These are phyloP conservation scores for Turritis glabra DNA, from an alignment of 345 rosid species.

Conservation along the genomic window DNA sequence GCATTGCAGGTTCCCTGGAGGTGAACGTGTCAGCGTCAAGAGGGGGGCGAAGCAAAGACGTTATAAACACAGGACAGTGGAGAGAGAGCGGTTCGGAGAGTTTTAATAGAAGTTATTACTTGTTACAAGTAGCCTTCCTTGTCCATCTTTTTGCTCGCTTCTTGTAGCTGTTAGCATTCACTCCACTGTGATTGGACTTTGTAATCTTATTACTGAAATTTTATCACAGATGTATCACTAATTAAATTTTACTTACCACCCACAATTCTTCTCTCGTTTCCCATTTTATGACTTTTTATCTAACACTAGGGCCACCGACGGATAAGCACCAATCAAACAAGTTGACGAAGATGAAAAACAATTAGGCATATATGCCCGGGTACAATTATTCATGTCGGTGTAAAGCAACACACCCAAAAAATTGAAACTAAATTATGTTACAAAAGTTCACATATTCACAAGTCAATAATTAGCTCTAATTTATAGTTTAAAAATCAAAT, in stretches of 20 bases:
- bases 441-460: background rate
- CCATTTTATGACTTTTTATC: background rate
- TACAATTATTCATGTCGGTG: background rate
- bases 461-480: background rate
- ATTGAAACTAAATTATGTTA: background rate
- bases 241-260: constrained; percentile 23
- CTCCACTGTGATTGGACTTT: background rate
- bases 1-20: constrained; percentile 56
- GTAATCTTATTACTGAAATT: constrained; percentile 24
- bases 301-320: background rate
- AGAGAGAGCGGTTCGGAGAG: constrained; percentile 26
- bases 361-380: too few species aligned
- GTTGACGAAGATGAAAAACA: background rate
- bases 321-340: background rate
- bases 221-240: constrained; percentile 6
- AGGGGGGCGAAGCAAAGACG: constrained; percentile 35
- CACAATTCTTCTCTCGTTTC: background rate
- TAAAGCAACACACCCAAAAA: background rate
- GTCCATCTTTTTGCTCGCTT: constrained; percentile 6
- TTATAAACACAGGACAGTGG: constrained; percentile 36
- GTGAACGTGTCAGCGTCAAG: constrained; percentile 74
- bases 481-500: background rate
- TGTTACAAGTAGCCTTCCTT: constrained; percentile 18
- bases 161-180: constrained; percentile 21
- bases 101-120: background rate